Percentiles rank a stretch among this genome's conserved stretches.
phyloP scores from a whole-genome alignment of 2,329 filamentous ascomycete species.

The Tricladium varicosporioides region DNA sequence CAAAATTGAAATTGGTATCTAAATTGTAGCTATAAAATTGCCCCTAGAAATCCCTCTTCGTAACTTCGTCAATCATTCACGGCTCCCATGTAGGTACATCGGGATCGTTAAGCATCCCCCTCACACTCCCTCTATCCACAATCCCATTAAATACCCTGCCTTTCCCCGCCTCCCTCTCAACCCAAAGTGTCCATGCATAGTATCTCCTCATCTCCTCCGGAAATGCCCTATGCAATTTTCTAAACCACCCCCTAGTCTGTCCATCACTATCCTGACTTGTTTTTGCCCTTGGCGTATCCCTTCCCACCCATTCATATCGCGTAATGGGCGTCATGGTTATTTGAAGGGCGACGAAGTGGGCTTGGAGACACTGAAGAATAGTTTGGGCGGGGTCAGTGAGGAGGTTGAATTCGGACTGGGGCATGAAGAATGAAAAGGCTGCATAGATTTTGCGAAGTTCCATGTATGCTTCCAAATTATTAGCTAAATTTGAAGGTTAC shows the following conservation, averaged over 20 bases:
- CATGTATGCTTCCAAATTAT: constrained; percentile 20
- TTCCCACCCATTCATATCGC: constrained; percentile 8
- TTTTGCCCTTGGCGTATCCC: neutral
- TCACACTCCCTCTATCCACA: constrained; percentile 40
- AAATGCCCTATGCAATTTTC: constrained; percentile 18
- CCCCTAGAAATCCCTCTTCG: no score
- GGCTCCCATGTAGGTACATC: no score
- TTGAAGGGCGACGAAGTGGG: constrained; percentile 29
- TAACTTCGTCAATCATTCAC: no score
- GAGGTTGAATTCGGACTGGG: constrained; percentile 21
- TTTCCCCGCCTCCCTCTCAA: constrained; percentile 15
- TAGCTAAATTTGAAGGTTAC: neutral
- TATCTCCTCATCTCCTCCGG: constrained; percentile 19
- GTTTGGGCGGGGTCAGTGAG: constrained; percentile 21
- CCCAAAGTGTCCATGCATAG: constrained; percentile 28
- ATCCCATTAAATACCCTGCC: constrained; percentile 15
- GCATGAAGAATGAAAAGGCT: constrained; percentile 21
- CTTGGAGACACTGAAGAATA: constrained; percentile 23
- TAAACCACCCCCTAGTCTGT: constrained; percentile 17
- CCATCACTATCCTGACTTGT: neutral
- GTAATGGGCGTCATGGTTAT: constrained; percentile 28
- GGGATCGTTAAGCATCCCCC: neutral
- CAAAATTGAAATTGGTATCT: no score
- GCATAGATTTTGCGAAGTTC: constrained; percentile 22
- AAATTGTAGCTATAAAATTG: no score